These are phyloP conservation scores for Hemisphaericaspora nanyangensis DNA, from an alignment of 805 yeast species.

Conservation along the genomic window DNA sequence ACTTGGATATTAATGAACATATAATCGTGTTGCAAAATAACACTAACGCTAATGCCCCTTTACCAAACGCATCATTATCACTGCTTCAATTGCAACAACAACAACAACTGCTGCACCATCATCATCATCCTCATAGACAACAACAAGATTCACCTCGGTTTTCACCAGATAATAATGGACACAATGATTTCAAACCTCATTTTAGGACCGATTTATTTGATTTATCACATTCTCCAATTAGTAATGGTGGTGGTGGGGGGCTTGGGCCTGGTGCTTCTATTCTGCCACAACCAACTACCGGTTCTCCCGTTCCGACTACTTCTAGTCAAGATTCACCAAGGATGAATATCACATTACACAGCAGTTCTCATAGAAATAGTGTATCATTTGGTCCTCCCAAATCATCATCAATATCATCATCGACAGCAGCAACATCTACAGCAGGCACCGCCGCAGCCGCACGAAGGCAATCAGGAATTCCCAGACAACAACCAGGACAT, in stretches of 20 bases:
- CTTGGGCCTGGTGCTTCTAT: background rate
- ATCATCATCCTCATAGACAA: background rate
- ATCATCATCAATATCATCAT: conserved; percentile 1
- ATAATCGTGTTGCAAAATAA: conserved; percentile 51
- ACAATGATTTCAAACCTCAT: conserved; percentile 7
- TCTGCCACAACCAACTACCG: background rate
- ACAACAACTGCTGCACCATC: conserved; percentile 1
- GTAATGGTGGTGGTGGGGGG: background rate
- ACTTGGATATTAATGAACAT: conserved; percentile 38
- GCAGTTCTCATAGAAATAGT: conserved; percentile 7
- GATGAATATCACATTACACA: conserved; percentile 6
- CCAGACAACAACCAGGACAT: background rate
- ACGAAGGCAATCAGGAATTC: background rate
- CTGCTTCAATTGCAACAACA: conserved; percentile 1
- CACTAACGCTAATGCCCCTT: conserved; percentile 49
- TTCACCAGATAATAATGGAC: background rate
- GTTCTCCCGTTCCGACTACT: conserved; percentile 21
- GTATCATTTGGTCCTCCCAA: conserved; percentile 4
- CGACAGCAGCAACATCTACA: conserved; percentile 5
- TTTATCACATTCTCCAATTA: conserved; percentile 2
- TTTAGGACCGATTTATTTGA: conserved; percentile 12
- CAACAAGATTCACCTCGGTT: background rate
- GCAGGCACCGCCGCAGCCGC: background rate
- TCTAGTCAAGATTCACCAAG: conserved; percentile 24
- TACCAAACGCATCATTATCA: conserved; percentile 26